phyloP scores from a whole-genome alignment of 75 land plant genomes.

The Azolla pinnata region DNA sequence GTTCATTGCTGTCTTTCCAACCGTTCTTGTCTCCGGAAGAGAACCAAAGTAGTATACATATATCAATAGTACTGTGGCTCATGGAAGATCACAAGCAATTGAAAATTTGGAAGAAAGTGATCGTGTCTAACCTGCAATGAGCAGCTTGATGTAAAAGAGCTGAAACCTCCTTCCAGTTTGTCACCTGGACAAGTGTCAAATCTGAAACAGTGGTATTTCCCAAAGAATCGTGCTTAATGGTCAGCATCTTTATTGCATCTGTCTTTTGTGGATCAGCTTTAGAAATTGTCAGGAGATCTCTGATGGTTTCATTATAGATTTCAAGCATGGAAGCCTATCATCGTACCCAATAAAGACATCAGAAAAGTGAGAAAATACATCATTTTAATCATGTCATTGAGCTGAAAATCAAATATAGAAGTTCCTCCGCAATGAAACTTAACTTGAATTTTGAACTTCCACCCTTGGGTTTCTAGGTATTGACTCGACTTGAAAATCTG shows the following conservation, averaged over 20 bases:
- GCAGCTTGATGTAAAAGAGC: constrained; percentile 21
- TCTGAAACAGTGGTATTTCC: constrained; percentile 27
- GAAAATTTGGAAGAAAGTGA: background rate
- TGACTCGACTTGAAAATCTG: constrained; percentile 78
- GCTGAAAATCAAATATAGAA: background rate
- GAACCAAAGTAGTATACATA: background rate
- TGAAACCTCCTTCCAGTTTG: constrained; percentile 25
- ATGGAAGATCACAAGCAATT: background rate
- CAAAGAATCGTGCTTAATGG: constrained; percentile 20
- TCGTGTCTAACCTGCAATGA: constrained; percentile 18
- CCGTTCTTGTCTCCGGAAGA: constrained; percentile 13
- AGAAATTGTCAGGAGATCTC: constrained; percentile 2
- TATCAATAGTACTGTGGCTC: background rate
- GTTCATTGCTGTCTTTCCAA: constrained; percentile 32
- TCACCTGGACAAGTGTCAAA: constrained; percentile 24
- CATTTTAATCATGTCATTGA: background rate
- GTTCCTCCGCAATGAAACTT: background rate
- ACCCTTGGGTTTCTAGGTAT: constrained; percentile 54
- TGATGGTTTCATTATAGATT: constrained; percentile 12
- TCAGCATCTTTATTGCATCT: constrained; percentile 8
- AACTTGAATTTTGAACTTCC: constrained; percentile 94
- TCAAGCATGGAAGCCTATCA: constrained; percentile 13
- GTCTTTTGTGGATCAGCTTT: background rate
- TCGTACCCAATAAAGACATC: background rate
- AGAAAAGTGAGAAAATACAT: background rate